Evolutionary conservation across 75 land plant species (phyloP).

Genomic region (Picea glauca): DNA sequence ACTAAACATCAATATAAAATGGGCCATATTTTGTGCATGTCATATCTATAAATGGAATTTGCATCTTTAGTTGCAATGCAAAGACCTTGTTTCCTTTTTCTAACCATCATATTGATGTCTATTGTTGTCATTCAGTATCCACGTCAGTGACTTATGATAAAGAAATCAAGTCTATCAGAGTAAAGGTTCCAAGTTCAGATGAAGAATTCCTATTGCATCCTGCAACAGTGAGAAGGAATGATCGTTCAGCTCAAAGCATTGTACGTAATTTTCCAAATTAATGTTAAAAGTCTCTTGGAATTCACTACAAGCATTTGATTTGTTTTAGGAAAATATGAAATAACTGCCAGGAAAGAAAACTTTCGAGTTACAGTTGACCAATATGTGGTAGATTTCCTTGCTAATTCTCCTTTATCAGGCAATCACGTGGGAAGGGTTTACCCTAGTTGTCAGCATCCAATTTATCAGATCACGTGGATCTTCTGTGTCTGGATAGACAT

Average conservation of each 20-base stretch:
- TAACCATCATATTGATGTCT: background rate
- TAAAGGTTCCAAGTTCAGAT: slow-evolving; percentile 87
- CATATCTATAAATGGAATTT: background rate
- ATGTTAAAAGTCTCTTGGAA: background rate
- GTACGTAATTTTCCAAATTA: slow-evolving; percentile 37
- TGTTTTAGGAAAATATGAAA: background rate
- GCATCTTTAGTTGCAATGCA: slow-evolving; percentile 1
- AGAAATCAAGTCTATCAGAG: slow-evolving; percentile 67
- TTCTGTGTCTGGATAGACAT: background rate
- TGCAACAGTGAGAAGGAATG: slow-evolving; percentile 94
- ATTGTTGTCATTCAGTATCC: slow-evolving; percentile 53
- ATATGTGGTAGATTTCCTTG: background rate
- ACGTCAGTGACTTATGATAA: slow-evolving; percentile 91
- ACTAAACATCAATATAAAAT: background rate
- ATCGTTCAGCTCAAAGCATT: slow-evolving; percentile 95
- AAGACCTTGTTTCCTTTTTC: background rate
- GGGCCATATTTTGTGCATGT: background rate
- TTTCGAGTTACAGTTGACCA: background rate
- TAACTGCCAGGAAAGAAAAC: background rate
- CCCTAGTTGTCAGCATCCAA: background rate
- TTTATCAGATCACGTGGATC: no score
- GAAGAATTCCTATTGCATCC: slow-evolving; percentile 93
- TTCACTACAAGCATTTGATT: background rate
- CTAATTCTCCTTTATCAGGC: background rate
- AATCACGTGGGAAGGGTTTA: background rate